These are phyloP conservation scores for Ascodesmis nigricans DNA, from an alignment of 495 filamentous ascomycete species.

Conservation along the genomic window DNA sequence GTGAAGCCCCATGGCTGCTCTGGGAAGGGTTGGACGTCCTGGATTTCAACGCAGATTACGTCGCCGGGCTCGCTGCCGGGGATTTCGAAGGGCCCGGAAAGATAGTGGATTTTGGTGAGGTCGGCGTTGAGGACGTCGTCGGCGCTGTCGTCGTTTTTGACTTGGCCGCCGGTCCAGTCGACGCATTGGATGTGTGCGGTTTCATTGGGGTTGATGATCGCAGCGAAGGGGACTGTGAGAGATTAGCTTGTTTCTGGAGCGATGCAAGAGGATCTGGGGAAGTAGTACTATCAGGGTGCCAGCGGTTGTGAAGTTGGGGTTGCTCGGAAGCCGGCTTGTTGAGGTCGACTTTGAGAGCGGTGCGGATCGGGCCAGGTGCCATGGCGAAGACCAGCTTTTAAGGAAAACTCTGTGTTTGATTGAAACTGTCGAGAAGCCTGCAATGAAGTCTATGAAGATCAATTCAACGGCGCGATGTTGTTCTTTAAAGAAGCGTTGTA, in stretches of 20 bases:
- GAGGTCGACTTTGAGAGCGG: slow-evolving; percentile 41
- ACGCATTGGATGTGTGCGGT: slow-evolving; percentile 90
- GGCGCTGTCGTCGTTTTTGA: slow-evolving; percentile 69
- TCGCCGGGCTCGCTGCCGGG: slow-evolving; percentile 74
- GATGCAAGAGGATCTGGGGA: not conserved
- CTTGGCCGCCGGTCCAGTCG: slow-evolving; percentile 79
- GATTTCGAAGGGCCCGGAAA: slow-evolving; percentile 80
- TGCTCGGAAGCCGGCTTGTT: slow-evolving; percentile 60
- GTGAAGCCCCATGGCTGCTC: slow-evolving; percentile 84
- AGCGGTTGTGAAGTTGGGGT: slow-evolving; percentile 62
- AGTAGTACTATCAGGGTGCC: slow-evolving; percentile 66
- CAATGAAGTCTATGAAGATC: no score
- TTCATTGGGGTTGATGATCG: slow-evolving; percentile 62
- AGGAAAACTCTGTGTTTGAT: no score
- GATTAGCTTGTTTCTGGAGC: slow-evolving; percentile 1
- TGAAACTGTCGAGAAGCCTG: no score
- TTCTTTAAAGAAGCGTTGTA: no score
- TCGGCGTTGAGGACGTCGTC: slow-evolving; percentile 77
- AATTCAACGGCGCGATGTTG: no score
- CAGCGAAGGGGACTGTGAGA: slow-evolving; percentile 45
- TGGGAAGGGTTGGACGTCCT: slow-evolving; percentile 81
- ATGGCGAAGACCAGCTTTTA: no score
- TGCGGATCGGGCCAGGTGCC: slow-evolving; percentile 12
- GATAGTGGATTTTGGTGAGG: slow-evolving; percentile 63
- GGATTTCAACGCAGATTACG: slow-evolving; percentile 74